These are phyloP conservation scores for Mycena leptocephala DNA, from an alignment of 768 basidiomycete genomes.

Conservation along the genomic window DNA sequence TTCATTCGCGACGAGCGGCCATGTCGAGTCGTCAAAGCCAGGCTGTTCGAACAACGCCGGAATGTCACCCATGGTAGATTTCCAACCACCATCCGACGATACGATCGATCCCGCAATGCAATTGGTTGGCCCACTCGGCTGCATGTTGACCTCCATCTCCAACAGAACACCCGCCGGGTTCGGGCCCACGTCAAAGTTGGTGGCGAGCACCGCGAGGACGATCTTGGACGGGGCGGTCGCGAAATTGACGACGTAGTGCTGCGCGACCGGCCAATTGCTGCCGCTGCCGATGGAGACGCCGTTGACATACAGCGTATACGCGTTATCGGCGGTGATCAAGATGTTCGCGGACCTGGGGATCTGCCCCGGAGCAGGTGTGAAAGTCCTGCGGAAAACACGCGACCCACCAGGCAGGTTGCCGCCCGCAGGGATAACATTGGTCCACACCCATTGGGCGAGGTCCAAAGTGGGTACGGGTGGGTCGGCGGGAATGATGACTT, in stretches of 20 bases:
- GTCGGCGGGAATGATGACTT: not conserved
- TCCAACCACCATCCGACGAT: not conserved
- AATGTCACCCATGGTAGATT: not conserved
- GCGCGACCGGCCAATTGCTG: not conserved
- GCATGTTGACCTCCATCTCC: constrained; percentile 7
- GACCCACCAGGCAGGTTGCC: not conserved
- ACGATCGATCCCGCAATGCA: not conserved
- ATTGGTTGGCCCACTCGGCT: not conserved
- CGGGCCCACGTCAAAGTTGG: not conserved
- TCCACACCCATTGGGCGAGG: constrained; percentile 5
- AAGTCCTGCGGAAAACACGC: constrained; percentile 9
- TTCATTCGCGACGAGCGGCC: not conserved
- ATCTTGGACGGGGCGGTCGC: not conserved
- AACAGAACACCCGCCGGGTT: not conserved
- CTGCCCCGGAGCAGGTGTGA: too few species aligned
- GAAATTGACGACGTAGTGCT: constrained; percentile 12
- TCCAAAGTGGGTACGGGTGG: not conserved
- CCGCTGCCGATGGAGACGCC: not conserved
- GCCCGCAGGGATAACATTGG: not conserved
- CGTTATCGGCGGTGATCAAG: too few species aligned
- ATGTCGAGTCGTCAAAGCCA: constrained; percentile 7
- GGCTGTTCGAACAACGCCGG: constrained; percentile 5
- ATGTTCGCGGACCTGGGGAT: too few species aligned
- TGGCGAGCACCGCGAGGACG: constrained; percentile 8
- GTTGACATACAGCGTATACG: not conserved